Percentiles rank a stretch among this genome's conserved stretches.
Conservation (phyloP, 768 basidiomycete genomes). For the Holtermannia corniformis region DNA sequence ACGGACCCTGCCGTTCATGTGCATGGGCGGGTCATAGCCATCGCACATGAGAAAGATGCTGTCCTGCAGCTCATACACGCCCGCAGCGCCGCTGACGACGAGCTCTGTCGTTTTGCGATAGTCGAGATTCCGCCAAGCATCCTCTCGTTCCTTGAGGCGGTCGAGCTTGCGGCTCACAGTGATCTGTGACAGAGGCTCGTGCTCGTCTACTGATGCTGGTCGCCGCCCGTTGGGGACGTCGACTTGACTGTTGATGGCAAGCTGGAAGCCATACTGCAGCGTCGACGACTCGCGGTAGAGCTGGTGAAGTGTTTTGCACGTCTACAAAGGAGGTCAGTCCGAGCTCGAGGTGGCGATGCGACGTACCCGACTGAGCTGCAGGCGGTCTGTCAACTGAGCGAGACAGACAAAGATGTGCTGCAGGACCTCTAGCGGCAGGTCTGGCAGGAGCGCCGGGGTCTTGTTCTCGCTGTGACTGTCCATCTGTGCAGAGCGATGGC, state of each 20-base stretch:
- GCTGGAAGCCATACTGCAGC: constrained; percentile 23
- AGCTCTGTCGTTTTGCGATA: constrained; percentile 8
- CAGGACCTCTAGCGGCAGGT: constrained; percentile 23
- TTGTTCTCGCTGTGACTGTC: background rate
- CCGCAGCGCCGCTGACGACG: constrained; percentile 21
- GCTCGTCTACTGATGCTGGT: background rate
- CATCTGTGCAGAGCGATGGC: background rate
- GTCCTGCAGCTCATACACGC: constrained; percentile 39
- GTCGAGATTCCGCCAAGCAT: constrained; percentile 21
- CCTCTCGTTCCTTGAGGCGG: constrained; percentile 16
- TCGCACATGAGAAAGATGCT: constrained; percentile 38
- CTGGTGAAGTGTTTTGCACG: constrained; percentile 9
- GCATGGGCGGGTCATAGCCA: constrained; percentile 11
- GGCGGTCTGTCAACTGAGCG: constrained; percentile 7
- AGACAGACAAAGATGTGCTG: constrained; percentile 21
- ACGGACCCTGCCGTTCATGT: constrained; percentile 22
- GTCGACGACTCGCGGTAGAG: constrained; percentile 12
- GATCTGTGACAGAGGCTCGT: background rate
- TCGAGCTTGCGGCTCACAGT: constrained; percentile 7
- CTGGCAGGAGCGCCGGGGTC: background rate
- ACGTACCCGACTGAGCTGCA: constrained; percentile 18
- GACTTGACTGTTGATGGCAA: constrained; percentile 19
- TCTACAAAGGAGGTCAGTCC: constrained; percentile 1
- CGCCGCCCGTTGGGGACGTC: constrained; percentile 16
- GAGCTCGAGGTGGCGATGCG: background rate